Base-by-base conservation (phyloP, 495 filamentous ascomycete genomes). In the Penicillium salamii region DNA sequence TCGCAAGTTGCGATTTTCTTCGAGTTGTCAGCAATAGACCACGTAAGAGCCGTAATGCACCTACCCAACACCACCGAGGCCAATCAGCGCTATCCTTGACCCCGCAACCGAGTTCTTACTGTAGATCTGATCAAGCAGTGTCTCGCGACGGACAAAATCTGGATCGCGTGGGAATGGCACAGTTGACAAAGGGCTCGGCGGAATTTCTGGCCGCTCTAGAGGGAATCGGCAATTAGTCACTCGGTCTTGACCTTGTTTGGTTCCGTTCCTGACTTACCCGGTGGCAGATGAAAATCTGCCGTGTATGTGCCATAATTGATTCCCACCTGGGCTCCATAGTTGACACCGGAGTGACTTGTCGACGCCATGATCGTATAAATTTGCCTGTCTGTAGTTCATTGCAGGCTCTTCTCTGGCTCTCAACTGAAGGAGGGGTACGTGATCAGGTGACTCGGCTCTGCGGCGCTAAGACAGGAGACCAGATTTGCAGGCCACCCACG, bases 1-100 rank as follows among this genome's bases (percentile, higher is more conserved):
- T 66, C 7, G 70, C 69, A 37, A 72, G 54, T 40, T 67, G 67
- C 19, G 69, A 61, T 50, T 71, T 72, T 7, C 69, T 70, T 26
- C 23, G 11, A 26, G 38, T 38, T 24, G 32, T 54, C 11, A 57
- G 46, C 11, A 54, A 42, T 31, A 19, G 23, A 15, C 15, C 13
- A 33, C 12, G 19, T 18, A 21, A 38, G 15, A 42, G 14, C 26
- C 5, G 41, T 15, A 18, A 19, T 29, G 19, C 11, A 3, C 57
- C 46, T 36, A 68, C 65, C 60, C 60, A 32, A 59, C 59, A 49
- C 65, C 65, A 19, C 65, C 63, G 9, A 68, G 48, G 6, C 59
- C 57, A 15, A 63, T 48, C 12, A 63, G 57, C 19, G 54, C 60
- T 28, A 57, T 42, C 37, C 57, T 39, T 2, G 50, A 54, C 18